Evolutionary conservation across 768 basidiomycete genomes (phyloP), one percentile per base, ranked within the genome.

Genomic region (Amylocystis lapponica): DNA sequence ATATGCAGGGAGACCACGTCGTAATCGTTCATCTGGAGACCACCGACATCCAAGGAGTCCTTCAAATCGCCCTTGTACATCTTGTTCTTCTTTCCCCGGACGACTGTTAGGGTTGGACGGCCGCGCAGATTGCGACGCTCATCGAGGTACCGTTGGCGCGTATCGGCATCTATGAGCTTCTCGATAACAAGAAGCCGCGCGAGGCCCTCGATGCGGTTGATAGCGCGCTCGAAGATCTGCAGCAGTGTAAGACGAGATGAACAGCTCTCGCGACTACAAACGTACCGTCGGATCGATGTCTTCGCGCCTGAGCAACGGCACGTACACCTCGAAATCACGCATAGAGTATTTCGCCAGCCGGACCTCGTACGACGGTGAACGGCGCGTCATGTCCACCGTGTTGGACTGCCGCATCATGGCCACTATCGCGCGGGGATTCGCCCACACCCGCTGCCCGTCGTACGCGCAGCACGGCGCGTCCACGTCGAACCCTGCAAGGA

Each of bases 341-440:
- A 61, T 49, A 0, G 75, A 67, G 56, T 83, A 80, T 55, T 83
- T 83, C 16, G 75, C 64, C 8, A 81, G 67, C 3, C 79, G 69
- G 21, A 79, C 71, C 64, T 81, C 79, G 49, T 83, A 79, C 10
- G 79, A 81, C 1, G 79, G 79, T 2, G 78, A 80, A 27, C 79
- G 69, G n/a, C 79, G 65, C 5, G 76, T 75, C 63, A 78, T 69
- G 52, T 80, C 79, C 39, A 79, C 70, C 0, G 74, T 77, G 56
- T 81, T 81, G 61, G 70, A 70, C 55, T 83, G 79, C 14, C 76
- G 75, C 73, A 83, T 81, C 71, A 75, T 71, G 23, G 79, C 74
- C 10, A 76, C 61, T 39, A 81, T 68, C 11, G 76, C 72, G 7
- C 80, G 69, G 3, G 80, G 80, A 48, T 74, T 79, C 4, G 75